A percentile compares a stretch with the other conserved stretches of the same genome.
These are phyloP conservation scores for Cordyceps militaris DNA, from an alignment of 2,329 filamentous ascomycete species.

Conservation along the genomic window DNA sequence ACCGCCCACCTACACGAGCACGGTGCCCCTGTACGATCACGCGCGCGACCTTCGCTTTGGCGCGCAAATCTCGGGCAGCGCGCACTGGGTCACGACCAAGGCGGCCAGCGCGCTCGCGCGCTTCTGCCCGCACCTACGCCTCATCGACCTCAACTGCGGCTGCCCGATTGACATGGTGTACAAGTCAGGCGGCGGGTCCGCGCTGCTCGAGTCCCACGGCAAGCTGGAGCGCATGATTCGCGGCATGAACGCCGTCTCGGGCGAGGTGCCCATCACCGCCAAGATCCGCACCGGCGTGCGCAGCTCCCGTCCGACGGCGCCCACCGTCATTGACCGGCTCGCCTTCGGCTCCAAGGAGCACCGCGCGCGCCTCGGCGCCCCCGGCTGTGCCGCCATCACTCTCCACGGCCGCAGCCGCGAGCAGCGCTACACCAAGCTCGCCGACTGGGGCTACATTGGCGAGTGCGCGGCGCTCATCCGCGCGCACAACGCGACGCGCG, in stretches of 20 bases:
- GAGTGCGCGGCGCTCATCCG: slow-evolving; percentile 83
- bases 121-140: slow-evolving; percentile 73
- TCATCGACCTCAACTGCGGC: slow-evolving; percentile 94
- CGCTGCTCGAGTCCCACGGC: slow-evolving; percentile 76
- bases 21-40: slow-evolving; percentile 65
- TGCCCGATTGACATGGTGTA: slow-evolving; percentile 95
- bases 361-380: slow-evolving; percentile 61
- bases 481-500: slow-evolving; percentile 63
- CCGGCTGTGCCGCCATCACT: slow-evolving; percentile 90
- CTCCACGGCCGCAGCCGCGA: slow-evolving; percentile 89
- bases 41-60: slow-evolving; percentile 80
- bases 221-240: slow-evolving; percentile 93
- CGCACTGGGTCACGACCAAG: slow-evolving; percentile 85
- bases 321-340: slow-evolving; percentile 74
- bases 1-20: slow-evolving; percentile 60
- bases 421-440: slow-evolving; percentile 83
- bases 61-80: slow-evolving; percentile 86
- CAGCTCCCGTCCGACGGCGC: slow-evolving; percentile 69
- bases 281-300: slow-evolving; percentile 92
- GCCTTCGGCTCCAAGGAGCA: slow-evolving; percentile 72
- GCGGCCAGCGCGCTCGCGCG: slow-evolving; percentile 73
- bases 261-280: slow-evolving; percentile 83
- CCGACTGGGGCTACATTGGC: slow-evolving; percentile 94
- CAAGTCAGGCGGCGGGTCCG: slow-evolving; percentile 81
- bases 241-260: slow-evolving; percentile 91